phyloP scores from a whole-genome alignment of 2,329 filamentous ascomycete species.

The Beauveria scarabaeidicola region DNA sequence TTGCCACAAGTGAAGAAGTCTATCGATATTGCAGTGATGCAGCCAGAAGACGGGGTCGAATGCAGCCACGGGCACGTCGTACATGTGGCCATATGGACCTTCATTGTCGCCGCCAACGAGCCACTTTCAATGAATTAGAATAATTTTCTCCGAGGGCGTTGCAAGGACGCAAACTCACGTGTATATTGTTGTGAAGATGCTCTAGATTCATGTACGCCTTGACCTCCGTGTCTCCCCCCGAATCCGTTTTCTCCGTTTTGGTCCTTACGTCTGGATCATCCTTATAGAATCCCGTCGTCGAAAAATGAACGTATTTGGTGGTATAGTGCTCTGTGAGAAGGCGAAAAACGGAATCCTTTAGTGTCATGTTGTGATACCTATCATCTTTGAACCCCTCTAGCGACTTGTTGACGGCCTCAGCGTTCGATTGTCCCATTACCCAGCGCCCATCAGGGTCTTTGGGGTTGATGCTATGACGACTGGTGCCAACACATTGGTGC shows the following conservation, averaged over 20 bases:
- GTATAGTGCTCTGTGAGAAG: constrained; percentile 19
- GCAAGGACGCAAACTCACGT: background rate
- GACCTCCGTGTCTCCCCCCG: too few species aligned
- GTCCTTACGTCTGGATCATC: background rate
- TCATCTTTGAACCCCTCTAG: background rate
- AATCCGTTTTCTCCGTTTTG: too few species aligned
- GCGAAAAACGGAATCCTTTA: constrained; percentile 17
- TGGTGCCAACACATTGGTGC: background rate
- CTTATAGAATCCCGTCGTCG: background rate
- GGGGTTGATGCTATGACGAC: background rate
- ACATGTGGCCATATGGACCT: constrained; percentile 41
- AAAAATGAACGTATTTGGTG: constrained; percentile 17
- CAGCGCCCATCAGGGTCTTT: background rate
- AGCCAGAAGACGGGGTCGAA: constrained; percentile 60
- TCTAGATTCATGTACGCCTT: background rate
- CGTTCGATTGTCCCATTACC: background rate
- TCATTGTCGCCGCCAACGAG: background rate
- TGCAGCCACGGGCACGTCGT: constrained; percentile 43
- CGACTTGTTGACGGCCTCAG: background rate
- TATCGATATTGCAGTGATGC: constrained; percentile 37
- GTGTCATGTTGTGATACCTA: background rate
- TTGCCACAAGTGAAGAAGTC: background rate
- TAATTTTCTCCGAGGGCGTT: too few species aligned
- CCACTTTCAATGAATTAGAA: background rate
- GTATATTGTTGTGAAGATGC: background rate